Evolutionary conservation across 2,329 filamentous ascomycete species (phyloP).

Genomic region (Trichoderma atrobrunneum): DNA sequence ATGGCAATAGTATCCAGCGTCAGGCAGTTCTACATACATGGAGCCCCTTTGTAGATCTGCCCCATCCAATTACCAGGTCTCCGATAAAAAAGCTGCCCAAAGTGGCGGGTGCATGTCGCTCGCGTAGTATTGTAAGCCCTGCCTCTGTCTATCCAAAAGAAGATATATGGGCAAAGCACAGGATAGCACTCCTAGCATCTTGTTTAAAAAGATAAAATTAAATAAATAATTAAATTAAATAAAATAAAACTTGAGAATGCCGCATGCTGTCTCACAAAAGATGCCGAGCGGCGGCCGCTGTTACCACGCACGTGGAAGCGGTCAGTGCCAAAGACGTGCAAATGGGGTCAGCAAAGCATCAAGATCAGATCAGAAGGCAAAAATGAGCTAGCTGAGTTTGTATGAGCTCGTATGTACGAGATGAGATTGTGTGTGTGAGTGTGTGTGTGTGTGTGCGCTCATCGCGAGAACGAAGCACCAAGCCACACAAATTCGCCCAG

Average conservation of each 20-base stretch:
- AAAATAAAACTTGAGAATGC: background rate
- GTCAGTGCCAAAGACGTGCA: background rate
- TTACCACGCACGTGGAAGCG: background rate
- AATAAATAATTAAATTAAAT: background rate
- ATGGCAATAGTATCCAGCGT: background rate
- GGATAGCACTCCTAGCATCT: background rate
- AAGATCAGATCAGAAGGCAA: background rate
- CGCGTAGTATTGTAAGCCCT: background rate
- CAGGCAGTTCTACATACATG: background rate
- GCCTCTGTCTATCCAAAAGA: background rate
- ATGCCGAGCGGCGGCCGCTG: conserved; percentile 2
- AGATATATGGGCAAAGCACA: background rate
- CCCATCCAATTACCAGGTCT: background rate
- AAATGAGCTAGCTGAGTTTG: background rate
- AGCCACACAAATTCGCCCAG: background rate
- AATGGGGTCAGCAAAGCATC: background rate
- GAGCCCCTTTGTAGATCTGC: background rate
- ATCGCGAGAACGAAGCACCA: background rate
- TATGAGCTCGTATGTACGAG: background rate
- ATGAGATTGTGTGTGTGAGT: background rate
- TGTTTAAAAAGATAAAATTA: background rate
- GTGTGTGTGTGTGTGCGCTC: background rate
- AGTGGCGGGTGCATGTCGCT: background rate
- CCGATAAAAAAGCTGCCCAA: background rate
- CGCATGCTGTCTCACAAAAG: background rate